Conservation (phyloP, 768 basidiomycete species). For the Pleurotus cornucopiae region DNA sequence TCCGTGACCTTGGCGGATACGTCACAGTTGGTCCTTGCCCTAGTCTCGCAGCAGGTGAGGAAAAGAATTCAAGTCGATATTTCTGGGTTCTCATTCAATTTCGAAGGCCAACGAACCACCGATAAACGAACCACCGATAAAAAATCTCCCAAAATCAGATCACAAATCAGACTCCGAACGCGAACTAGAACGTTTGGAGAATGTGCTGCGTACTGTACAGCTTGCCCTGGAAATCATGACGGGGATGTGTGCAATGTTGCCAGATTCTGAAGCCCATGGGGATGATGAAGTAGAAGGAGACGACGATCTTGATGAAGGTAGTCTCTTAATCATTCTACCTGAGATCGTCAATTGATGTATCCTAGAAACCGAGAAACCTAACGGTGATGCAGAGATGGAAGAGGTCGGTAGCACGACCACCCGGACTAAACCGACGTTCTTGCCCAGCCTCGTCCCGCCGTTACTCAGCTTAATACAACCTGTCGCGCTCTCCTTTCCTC, state of each 20-base stretch:
- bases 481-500: slow-evolving; percentile 79
- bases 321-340: background rate
- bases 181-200: slow-evolving; percentile 72
- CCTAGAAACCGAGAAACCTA: slow-evolving; percentile 19
- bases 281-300: slow-evolving; percentile 33
- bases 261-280: slow-evolving; percentile 57
- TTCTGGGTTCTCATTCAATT: background rate
- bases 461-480: slow-evolving; percentile 69
- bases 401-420: slow-evolving; percentile 34
- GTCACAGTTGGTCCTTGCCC: slow-evolving; percentile 28
- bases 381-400: slow-evolving; percentile 36
- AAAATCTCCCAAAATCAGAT: slow-evolving; percentile 70
- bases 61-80: background rate
- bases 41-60: slow-evolving; percentile 4
- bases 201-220: slow-evolving; percentile 66
- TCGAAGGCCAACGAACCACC: slow-evolving; percentile 43
- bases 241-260: slow-evolving; percentile 81
- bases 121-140: slow-evolving; percentile 55
- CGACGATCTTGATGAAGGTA: slow-evolving; percentile 31
- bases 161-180: slow-evolving; percentile 66
- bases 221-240: slow-evolving; percentile 88
- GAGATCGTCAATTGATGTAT: slow-evolving; percentile 1
- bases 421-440: slow-evolving; percentile 34
- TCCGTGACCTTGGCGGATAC: slow-evolving; percentile 52
- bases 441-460: slow-evolving; percentile 64